Conservation (phyloP, 2,329 filamentous ascomycete genomes). For the Cladophialophora psammophila region DNA sequence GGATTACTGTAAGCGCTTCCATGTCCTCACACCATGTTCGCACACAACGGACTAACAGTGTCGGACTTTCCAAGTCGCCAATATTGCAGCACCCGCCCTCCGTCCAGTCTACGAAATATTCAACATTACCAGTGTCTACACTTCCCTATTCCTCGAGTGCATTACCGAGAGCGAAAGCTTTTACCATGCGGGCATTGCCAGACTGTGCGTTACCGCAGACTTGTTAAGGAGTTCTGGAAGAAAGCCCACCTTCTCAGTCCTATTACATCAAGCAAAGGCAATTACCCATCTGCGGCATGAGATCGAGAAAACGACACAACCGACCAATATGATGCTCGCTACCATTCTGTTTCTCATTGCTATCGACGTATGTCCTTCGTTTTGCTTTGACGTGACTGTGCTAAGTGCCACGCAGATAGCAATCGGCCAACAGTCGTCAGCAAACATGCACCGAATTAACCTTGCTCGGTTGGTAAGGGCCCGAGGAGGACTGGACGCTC, state of each 20-base stretch:
- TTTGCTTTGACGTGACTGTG: background rate
- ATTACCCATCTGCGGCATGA: conserved; percentile 12
- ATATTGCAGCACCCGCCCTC: background rate
- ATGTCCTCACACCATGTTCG: background rate
- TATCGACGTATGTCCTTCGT: conserved; percentile 5
- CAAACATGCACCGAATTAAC: conserved; percentile 9
- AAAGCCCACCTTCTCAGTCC: background rate
- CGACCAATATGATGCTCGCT: conserved; percentile 8
- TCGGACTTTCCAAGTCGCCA: background rate
- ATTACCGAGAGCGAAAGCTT: conserved; percentile 11
- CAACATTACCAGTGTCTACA: conserved; percentile 10
- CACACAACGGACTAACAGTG: background rate
- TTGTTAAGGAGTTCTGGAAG: background rate
- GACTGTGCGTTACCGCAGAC: conserved; percentile 2
- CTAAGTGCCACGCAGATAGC: conserved; percentile 4
- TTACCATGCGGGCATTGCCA: conserved; percentile 11
- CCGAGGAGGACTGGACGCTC: conserved; percentile 3
- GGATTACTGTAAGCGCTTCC: background rate
- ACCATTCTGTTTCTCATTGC: conserved; percentile 13
- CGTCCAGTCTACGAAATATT: conserved; percentile 16
- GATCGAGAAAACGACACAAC: conserved; percentile 1
- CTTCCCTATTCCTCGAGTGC: conserved; percentile 11
- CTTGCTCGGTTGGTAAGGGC: conserved; percentile 2
- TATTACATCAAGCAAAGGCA: conserved; percentile 7
- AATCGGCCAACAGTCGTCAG: conserved; percentile 1